Base-by-base conservation (phyloP, 345 rosid genomes). In the Salix viminalis region DNA sequence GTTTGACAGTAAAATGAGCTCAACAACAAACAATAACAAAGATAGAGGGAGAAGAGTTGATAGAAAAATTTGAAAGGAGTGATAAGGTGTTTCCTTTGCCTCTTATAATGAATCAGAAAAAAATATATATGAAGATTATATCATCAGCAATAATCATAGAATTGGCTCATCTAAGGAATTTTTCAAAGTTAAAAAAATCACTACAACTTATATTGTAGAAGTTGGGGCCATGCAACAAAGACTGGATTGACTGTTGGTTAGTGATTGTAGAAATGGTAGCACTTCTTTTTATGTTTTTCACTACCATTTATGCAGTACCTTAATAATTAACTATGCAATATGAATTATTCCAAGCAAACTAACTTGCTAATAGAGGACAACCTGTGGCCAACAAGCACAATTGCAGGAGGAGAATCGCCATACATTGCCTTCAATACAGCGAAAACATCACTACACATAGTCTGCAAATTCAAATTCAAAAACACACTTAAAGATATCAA, bases 301-400 rank as follows among this genome's bases (percentile, higher is more conserved):
- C 2, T 62, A 62, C 36, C 19, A 62, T 16, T 23, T 26, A 62
- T 26, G 18, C 66, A 11, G 30, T 6, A 62, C 30, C 32, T 1
- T 11, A 62, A 62, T 30, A 62, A 26, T 26, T 56, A 56, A 75
- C 37, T 14, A 54, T 3, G 23, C 19, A 42, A 21, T 1, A 39
- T 34, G 39, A 61, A 11, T 60, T 23, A 62, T 30, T 30, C 30
- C 32, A 42, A 30, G 24, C 30, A 44, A 60, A 62, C 39, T 60
- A 28, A 44, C 16, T 28, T 21, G 23, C 36, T 58, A 50, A 66
- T 26, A 72, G 76, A 67, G 39, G 14, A 73, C 26, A 81, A 94
- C 98, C 99, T 96, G 90, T 96, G 99, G 76, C 99, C 99, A 68
- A 91, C 94, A 46, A 93, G 92, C 73, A 96, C 88, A 85, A 93